Percentiles rank a stretch among this genome's conserved stretches.
Conservation (phyloP, 2,329 filamentous ascomycete species). For the Cytospora mali region DNA sequence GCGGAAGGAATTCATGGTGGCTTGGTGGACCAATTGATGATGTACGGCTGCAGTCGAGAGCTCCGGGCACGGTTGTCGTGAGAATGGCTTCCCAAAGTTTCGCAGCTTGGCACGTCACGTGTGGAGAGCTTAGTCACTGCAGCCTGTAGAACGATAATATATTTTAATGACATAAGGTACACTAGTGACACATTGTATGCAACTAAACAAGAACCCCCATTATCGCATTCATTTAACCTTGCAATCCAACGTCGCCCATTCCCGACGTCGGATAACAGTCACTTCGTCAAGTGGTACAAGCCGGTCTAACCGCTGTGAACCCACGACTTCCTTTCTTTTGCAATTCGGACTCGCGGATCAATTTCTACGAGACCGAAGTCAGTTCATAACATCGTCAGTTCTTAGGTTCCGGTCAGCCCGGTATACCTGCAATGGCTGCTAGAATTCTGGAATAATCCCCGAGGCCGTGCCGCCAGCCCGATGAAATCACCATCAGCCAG, state of each 20-base stretch:
- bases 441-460: not conserved
- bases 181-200: not conserved
- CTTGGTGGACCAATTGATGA: conserved; percentile 52
- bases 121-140: not conserved
- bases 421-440: not conserved
- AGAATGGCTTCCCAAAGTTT: conserved; percentile 25
- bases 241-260: not conserved
- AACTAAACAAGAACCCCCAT: not conserved
- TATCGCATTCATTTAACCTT: not conserved
- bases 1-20: conserved; percentile 91
- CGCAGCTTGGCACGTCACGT: conserved; percentile 26
- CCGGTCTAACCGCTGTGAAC: not conserved
- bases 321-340: not conserved
- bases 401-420: not conserved
- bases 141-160: not conserved
- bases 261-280: not conserved
- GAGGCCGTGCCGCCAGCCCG: not conserved
- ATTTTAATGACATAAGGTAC: not conserved
- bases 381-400: not conserved
- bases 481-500: not conserved
- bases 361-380: not conserved
- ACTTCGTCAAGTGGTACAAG: too few relatives aligned
- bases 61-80: conserved; percentile 34
- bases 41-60: conserved; percentile 46
- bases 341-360: not conserved